These are phyloP conservation scores for Geranium rotundifolium DNA, from an alignment of 345 rosid genomes.

Conservation along the genomic window DNA sequence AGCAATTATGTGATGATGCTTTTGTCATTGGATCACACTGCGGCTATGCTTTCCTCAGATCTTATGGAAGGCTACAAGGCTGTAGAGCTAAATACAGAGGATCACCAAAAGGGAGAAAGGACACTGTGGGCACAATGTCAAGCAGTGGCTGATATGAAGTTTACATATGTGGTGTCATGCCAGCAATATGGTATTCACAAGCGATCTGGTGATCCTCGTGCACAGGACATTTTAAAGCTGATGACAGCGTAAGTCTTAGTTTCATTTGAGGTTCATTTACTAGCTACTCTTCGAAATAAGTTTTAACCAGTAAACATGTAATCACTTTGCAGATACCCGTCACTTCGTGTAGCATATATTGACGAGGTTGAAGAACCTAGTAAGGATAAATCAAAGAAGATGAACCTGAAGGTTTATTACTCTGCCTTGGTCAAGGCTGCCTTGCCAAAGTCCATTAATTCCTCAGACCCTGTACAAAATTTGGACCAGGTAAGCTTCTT, in stretches of 20 bases:
- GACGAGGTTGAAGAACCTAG: slow-evolving; percentile 92
- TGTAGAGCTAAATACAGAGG: slow-evolving; percentile 59
- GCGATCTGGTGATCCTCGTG: slow-evolving; percentile 72
- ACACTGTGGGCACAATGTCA: slow-evolving; percentile 85
- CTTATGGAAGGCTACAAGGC: slow-evolving; percentile 97
- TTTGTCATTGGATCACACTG: no score
- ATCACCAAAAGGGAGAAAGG: slow-evolving; percentile 59
- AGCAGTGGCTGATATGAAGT: slow-evolving; percentile 98
- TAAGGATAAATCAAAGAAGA: slow-evolving; percentile 52
- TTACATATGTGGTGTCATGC: slow-evolving; percentile 90
- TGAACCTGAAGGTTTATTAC: slow-evolving; percentile 67
- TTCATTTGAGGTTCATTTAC: slow-evolving; percentile 2
- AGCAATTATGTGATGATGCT: no score
- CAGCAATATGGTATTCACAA: slow-evolving; percentile 92
- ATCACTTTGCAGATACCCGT: slow-evolving; percentile 60
- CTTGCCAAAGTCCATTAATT: slow-evolving; percentile 76
- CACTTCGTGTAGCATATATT: slow-evolving; percentile 95
- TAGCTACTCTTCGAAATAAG: not conserved
- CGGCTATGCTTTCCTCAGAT: slow-evolving; percentile 25
- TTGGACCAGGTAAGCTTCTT: slow-evolving; percentile 63
- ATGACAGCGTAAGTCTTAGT: slow-evolving; percentile 56
- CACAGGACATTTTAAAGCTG: slow-evolving; percentile 80
- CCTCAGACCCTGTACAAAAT: slow-evolving; percentile 70
- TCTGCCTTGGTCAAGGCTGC: slow-evolving; percentile 82
- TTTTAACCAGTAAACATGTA: slow-evolving; percentile 1